These are phyloP conservation scores for Pichia cactophila DNA, from an alignment of 1,139 yeast species.

Conservation along the genomic window DNA sequence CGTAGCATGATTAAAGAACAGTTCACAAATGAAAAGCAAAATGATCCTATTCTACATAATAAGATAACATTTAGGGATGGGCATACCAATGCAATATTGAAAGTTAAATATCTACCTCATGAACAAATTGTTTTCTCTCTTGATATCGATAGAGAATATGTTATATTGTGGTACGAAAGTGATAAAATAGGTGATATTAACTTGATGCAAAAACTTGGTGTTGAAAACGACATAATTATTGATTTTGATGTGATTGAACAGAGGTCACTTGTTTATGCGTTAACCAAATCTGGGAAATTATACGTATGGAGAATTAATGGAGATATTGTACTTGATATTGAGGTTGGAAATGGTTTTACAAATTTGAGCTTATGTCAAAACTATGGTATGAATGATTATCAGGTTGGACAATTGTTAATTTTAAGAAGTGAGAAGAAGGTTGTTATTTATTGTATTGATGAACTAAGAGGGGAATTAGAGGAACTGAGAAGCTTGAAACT, in stretches of 20 bases:
- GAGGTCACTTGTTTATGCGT: slow-evolving; percentile 44
- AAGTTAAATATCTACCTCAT: slow-evolving; percentile 40
- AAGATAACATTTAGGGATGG: neutral
- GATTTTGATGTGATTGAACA: slow-evolving; percentile 43
- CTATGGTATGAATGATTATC: slow-evolving; percentile 11
- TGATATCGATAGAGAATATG: slow-evolving; percentile 40
- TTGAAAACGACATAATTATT: slow-evolving; percentile 11
- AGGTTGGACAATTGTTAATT: slow-evolving; percentile 2
- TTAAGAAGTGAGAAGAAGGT: neutral
- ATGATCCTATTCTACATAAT: neutral
- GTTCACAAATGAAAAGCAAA: neutral
- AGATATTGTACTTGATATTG: slow-evolving; percentile 19
- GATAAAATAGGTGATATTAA: slow-evolving; percentile 38
- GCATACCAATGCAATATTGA: slow-evolving; percentile 25
- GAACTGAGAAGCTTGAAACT: neutral
- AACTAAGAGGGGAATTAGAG: neutral
- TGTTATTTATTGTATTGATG: neutral
- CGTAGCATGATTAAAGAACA: slow-evolving; percentile 10
- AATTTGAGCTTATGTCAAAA: slow-evolving; percentile 22
- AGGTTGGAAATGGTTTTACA: neutral
- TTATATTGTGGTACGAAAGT: slow-evolving; percentile 19
- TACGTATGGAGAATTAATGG: slow-evolving; percentile 51
- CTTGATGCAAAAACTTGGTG: slow-evolving; percentile 37
- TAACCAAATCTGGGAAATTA: slow-evolving; percentile 27
- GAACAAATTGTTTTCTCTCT: slow-evolving; percentile 46